Evolutionary conservation across 208 protist species (phyloP).

Genomic region (Leishmania gerbilli): DNA sequence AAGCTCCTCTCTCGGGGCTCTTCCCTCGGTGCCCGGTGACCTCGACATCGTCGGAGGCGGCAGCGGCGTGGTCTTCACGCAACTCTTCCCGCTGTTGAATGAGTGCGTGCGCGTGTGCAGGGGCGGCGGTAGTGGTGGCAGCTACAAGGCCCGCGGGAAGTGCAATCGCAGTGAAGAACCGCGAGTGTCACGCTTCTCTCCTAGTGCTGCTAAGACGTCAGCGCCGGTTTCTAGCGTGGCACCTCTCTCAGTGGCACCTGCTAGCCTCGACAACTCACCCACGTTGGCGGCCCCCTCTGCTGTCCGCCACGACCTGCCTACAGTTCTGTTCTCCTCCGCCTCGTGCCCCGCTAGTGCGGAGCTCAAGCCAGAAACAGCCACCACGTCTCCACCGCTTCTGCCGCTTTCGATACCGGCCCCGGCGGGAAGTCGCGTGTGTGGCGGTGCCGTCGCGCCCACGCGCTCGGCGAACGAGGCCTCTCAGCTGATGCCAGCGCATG

Average conservation of each 20-base stretch:
- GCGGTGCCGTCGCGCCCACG: not conserved
- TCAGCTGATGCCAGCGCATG: conserved; percentile 19
- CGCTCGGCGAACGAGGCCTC: not conserved
- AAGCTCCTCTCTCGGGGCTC: conserved; percentile 4
- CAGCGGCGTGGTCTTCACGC: conserved; percentile 12
- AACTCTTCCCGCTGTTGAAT: conserved; percentile 23
- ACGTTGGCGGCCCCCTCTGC: not conserved
- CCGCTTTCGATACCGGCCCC: not conserved
- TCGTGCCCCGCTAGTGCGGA: not conserved
- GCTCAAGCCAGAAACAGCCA: not conserved
- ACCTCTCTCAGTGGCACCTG: not conserved
- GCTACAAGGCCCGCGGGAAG: not conserved
- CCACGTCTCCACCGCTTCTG: conserved; percentile 12
- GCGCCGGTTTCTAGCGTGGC: not conserved
- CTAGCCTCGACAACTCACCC: not conserved
- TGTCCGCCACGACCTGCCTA: not conserved
- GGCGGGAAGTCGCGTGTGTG: not conserved
- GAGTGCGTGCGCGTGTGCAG: conserved; percentile 13
- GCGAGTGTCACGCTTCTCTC: not conserved
- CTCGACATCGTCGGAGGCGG: not conserved
- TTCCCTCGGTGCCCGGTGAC: not conserved
- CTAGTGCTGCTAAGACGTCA: not conserved
- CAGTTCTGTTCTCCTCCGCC: not conserved
- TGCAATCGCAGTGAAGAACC: not conserved
- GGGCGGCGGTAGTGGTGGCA: not conserved